Evolutionary conservation across 2,329 filamentous ascomycete genomes (phyloP).

Genomic region (Xylariaceae sp.): DNA sequence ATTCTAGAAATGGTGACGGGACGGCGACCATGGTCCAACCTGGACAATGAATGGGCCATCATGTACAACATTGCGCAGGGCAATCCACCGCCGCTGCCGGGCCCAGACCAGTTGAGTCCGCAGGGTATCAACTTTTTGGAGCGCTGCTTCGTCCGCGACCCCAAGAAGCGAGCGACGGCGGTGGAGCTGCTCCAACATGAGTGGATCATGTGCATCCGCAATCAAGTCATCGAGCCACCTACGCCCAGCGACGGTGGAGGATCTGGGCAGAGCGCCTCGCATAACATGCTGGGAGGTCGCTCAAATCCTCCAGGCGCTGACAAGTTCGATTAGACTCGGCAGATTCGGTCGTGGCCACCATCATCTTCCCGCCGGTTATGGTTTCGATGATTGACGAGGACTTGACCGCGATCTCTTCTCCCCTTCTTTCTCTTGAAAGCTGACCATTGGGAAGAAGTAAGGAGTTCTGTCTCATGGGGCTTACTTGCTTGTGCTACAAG

Average conservation of each 20-base stretch:
- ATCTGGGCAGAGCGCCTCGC: conserved; percentile 36
- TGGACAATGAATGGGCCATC: conserved; percentile 99
- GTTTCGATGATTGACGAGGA: conserved; percentile 14
- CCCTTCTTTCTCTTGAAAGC: neutral
- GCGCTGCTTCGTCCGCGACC: conserved; percentile 81
- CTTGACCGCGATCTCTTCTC: neutral
- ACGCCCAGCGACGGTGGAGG: conserved; percentile 56
- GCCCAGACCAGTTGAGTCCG: conserved; percentile 74
- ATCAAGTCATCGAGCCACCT: conserved; percentile 58
- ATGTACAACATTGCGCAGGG: conserved; percentile 99
- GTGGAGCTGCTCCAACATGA: conserved; percentile 90
- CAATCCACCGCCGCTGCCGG: conserved; percentile 81
- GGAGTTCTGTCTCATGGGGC: neutral
- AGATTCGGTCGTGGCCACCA: conserved; percentile 20
- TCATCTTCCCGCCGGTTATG: conserved; percentile 17
- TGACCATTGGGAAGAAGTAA: neutral
- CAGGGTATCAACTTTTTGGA: conserved; percentile 83
- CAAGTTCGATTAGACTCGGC: conserved; percentile 34
- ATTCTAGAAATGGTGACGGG: conserved; percentile 97
- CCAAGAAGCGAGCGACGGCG: conserved; percentile 70
- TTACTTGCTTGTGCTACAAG: neutral
- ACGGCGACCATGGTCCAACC: conserved; percentile 84
- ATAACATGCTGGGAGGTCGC: conserved; percentile 27
- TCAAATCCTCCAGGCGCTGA: conserved; percentile 29
- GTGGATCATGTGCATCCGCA: conserved; percentile 70